Conservation (phyloP, 768 basidiomycete genomes). For the Pulveroboletus sp. region DNA sequence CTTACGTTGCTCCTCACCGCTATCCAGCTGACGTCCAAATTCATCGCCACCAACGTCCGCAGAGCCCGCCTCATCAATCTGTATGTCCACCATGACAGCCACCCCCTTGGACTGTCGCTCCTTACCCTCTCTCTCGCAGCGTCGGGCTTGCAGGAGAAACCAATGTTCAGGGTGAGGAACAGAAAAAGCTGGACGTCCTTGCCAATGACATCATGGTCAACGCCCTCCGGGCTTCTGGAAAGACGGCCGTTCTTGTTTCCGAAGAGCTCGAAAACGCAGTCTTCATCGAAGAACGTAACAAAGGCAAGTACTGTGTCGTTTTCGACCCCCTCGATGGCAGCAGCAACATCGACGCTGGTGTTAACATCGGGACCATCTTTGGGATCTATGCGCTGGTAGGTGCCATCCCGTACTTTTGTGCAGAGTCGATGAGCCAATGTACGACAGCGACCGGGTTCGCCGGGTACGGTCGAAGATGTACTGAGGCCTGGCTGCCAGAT, state of each 20-base stretch:
- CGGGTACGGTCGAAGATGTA: conserved; percentile 81
- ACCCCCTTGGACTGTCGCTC: not conserved
- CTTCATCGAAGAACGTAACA: conserved; percentile 75
- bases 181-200: conserved; percentile 98
- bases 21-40: conserved; percentile 94
- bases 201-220: conserved; percentile 99
- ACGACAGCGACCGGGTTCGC: conserved; percentile 64
- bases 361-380: conserved; percentile 97
- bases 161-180: conserved; percentile 97
- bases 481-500: conserved; percentile 91
- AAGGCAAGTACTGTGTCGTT: conserved; percentile 93
- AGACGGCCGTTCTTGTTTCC: conserved; percentile 93
- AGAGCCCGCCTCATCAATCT: conserved; percentile 96
- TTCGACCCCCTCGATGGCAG: conserved; percentile 97
- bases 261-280: conserved; percentile 94
- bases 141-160: conserved; percentile 95
- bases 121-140: conserved; percentile 37
- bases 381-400: conserved; percentile 90
- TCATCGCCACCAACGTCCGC: conserved; percentile 97
- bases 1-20: conserved; percentile 91
- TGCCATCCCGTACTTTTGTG: conserved; percentile 11
- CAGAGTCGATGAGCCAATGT: not conserved
- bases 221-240: conserved; percentile 91
- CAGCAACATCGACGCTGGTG: conserved; percentile 98
- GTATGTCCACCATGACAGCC: conserved; percentile 41